A percentile compares a stretch with the other conserved stretches of the same genome.
phyloP scores from a whole-genome alignment of 2,329 filamentous ascomycete species.

The Aureobasidium sp. region DNA sequence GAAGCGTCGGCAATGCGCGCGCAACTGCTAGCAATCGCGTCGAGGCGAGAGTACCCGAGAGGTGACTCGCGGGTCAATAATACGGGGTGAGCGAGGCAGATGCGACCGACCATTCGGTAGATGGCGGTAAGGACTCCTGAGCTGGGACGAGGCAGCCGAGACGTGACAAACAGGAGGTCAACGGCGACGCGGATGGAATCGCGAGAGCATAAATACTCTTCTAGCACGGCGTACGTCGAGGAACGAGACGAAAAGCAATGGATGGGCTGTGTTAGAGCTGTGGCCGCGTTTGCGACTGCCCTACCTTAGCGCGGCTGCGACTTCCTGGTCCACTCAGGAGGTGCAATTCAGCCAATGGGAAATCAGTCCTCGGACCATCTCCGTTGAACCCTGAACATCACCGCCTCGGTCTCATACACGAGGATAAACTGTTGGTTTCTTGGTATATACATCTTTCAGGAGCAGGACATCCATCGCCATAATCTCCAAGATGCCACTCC shows the following conservation, averaged over 20 bases:
- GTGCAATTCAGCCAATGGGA: not conserved
- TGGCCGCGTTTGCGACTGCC: not conserved
- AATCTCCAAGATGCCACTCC: slow-evolving; percentile 14
- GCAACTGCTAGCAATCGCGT: slow-evolving; percentile 3
- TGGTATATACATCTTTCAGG: not conserved
- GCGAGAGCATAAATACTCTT: not conserved
- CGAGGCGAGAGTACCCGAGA: not conserved
- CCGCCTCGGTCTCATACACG: not conserved
- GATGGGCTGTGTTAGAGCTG: not conserved
- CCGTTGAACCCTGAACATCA: not conserved
- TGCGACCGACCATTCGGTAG: slow-evolving; percentile 12
- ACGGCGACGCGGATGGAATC: not conserved
- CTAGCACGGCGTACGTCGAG: not conserved
- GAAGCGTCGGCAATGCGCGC: not conserved
- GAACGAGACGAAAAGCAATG: not conserved
- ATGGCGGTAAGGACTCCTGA: slow-evolving; percentile 3
- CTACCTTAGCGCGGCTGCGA: not conserved
- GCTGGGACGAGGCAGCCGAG: not conserved
- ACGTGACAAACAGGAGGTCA: not conserved
- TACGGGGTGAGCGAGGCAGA: not conserved
- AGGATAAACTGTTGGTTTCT: not conserved
- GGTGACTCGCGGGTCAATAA: not conserved
- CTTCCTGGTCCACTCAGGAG: not conserved
- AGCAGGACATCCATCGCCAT: not conserved
- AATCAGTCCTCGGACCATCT: not conserved